phyloP scores from a whole-genome alignment of 164 flowering plant genomes.

The Pachysandra terminalis region DNA sequence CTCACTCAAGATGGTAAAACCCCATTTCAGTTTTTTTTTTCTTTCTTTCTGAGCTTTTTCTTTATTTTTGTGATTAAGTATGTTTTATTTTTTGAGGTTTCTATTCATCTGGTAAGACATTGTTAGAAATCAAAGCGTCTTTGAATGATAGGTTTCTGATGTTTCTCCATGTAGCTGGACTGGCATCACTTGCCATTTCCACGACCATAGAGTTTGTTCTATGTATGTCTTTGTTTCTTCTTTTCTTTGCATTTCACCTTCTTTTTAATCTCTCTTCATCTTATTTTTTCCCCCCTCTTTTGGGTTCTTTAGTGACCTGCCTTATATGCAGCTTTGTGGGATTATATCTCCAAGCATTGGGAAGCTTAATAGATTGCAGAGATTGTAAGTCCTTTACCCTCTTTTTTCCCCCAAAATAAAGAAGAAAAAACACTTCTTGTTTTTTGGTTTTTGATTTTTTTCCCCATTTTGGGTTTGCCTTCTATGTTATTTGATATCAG shows the following conservation, averaged over 20 bases:
- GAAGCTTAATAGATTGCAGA: too few relatives aligned
- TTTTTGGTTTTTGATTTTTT: too few relatives aligned
- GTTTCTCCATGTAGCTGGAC: slow-evolving; percentile 81
- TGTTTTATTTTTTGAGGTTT: slow-evolving; percentile 3
- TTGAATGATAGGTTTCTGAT: slow-evolving; percentile 76
- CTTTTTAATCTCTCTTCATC: neutral
- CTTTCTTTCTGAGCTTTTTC: neutral
- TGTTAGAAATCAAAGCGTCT: slow-evolving; percentile 64
- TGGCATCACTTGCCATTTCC: slow-evolving; percentile 65
- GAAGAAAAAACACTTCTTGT: neutral
- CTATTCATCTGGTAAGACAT: slow-evolving; percentile 54
- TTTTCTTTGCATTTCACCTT: slow-evolving; percentile 2
- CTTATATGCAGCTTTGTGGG: too few relatives aligned
- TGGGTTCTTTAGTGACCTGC: slow-evolving; percentile 54
- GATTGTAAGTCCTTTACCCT: too few relatives aligned
- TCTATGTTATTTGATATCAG: slow-evolving; percentile 31
- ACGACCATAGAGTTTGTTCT: slow-evolving; percentile 59
- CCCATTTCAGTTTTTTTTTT: neutral
- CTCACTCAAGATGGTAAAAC: slow-evolving; percentile 70
- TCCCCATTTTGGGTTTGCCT: neutral
- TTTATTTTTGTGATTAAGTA: slow-evolving; percentile 1
- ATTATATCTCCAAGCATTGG: too few relatives aligned
- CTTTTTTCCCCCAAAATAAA: neutral
- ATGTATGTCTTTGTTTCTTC: slow-evolving; percentile 42
- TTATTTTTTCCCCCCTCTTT: slow-evolving; percentile 2